Base-by-base conservation (phyloP, 345 rosid genomes). In the Turritis glabra region DNA sequence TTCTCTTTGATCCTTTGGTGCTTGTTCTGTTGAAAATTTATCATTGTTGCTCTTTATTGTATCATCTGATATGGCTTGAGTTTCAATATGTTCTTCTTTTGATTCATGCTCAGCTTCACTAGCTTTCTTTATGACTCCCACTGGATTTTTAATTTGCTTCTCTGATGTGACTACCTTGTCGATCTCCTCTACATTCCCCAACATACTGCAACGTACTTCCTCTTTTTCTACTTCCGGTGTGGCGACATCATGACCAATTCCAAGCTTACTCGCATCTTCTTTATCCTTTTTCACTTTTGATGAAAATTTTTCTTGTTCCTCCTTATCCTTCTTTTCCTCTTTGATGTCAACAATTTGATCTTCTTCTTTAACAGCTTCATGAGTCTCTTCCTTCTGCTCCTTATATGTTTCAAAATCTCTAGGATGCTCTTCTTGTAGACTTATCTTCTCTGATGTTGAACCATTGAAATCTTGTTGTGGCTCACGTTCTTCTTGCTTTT, bases 261-360 rank as follows among this genome's bases (percentile, higher is more conserved):
- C 11, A 41, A 53, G 47, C 19, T 64, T 71, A 41, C 35, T 41
- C 8, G 10, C 59, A 56, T 35, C 70, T 69, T 69, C 64, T 40
- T 50, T 5, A 60, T 67, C 68, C 19, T 51, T 32, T 1, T 68
- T 60, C 56, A 60, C 37, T 67, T 58, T 21, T 40, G 63, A 33
- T 27, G 46, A 14, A 46, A 51, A 10, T 0, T 2, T 29, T 58
- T 75, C 70, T 48, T 77, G 80, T 37, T 43, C 72, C 50, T 59
- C 77, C 18, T 54, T 72, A 32, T 4, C 32, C 75, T 76, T 73
- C 38, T 68, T 76, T 67, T 8, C 64, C 21, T 65, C 72, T 75
- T 56, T 69, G 55, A 18, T 67, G 26, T 33, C 71, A 44, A 26
- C 9, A 53, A 2, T 62, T 44, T 76, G 54, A 21, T 51, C 53